Evolutionary conservation across 306 rosid genomes (phyloP).

Genomic region (Lathyrus tuberosus): DNA sequence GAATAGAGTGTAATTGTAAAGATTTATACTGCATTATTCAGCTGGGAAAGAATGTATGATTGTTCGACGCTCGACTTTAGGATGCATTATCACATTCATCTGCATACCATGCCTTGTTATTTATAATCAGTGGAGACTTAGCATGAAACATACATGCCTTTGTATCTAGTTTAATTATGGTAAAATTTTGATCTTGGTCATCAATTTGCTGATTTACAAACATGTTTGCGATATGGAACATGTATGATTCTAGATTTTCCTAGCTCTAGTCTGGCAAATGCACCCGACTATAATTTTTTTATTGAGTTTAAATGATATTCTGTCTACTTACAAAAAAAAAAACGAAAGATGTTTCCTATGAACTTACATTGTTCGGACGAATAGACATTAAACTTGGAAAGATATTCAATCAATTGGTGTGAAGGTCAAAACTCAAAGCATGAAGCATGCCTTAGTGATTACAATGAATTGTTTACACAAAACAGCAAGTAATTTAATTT

Average conservation of each 20-base stretch:
- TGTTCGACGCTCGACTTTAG: not conserved
- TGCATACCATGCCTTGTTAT: constrained; percentile 18
- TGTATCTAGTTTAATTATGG: constrained; percentile 32
- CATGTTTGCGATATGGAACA: constrained; percentile 18
- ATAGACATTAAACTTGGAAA: too few relatives aligned
- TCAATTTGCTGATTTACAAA: constrained; percentile 27
- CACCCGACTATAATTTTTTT: not conserved
- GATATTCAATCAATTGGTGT: not conserved
- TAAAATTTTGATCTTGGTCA: constrained; percentile 29
- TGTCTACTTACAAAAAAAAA: not conserved
- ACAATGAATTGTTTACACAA: constrained; percentile 38
- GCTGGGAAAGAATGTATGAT: constrained; percentile 7
- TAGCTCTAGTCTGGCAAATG: not conserved
- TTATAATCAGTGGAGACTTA: not conserved
- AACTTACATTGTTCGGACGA: not conserved
- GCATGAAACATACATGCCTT: constrained; percentile 20
- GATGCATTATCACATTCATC: constrained; percentile 10
- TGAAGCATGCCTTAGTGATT: constrained; percentile 16
- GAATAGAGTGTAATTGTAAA: constrained; percentile 14
- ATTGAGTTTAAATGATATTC: constrained; percentile 13
- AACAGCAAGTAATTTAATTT: constrained; percentile 7
- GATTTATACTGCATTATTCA: constrained; percentile 15
- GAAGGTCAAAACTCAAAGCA: constrained; percentile 13
- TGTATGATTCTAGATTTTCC: constrained; percentile 23
- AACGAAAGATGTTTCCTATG: not conserved